Evolutionary conservation across 1,284 basidiomycete genomes (phyloP), one percentile per base, ranked within the genome.

Genomic region (Cryptococcus sp.): DNA sequence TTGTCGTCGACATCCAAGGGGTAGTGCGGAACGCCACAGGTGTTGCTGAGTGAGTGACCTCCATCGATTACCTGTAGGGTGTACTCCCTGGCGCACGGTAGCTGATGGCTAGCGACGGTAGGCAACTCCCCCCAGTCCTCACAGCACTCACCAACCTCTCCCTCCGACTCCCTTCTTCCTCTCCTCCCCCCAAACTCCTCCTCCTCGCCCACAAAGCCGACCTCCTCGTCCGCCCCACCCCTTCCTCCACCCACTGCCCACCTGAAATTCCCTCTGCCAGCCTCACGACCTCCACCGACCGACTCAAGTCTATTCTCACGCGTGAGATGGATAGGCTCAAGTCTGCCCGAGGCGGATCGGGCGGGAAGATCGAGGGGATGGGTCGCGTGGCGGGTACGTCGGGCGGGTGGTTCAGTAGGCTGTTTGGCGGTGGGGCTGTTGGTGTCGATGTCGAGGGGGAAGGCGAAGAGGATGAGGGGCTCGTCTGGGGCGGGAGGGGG

Each of bases 291-390:
- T 69, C 74, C 0, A 52, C 55, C 15, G 74, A 75, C 35, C 65
- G 75, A 2, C 56, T 75, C 3, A 59, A 59, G 36, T 67, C 70
- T 9, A 66, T 76, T 51, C 63, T 77, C 33, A 72, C 71, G 3
- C 65, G 75, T 5, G 76, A 77, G 62, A 74, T 77, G 69, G 72
- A 75, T 53, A 56, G 73, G 0, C 65, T 75, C 35, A 77, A 77
- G 61, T 50, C 67, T 1, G 63, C 75, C 13, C 68, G 72, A 16
- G 68, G 60, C 2, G 63, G 64, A 1, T 55, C 62, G 11, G 67
- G 71, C 13, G 74, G 73, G 2, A 66, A 67, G 36, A 76, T 77
- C 55, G 73, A 76, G 57, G 71, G 72, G 13, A 72, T 76, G 66
- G 52, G 60, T n/a, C 60, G 58, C 44, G 73, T 76, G 11, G 55